Evolutionary conservation across 495 filamentous ascomycete species (phyloP).

Genomic region (Aspergillus diversus): DNA sequence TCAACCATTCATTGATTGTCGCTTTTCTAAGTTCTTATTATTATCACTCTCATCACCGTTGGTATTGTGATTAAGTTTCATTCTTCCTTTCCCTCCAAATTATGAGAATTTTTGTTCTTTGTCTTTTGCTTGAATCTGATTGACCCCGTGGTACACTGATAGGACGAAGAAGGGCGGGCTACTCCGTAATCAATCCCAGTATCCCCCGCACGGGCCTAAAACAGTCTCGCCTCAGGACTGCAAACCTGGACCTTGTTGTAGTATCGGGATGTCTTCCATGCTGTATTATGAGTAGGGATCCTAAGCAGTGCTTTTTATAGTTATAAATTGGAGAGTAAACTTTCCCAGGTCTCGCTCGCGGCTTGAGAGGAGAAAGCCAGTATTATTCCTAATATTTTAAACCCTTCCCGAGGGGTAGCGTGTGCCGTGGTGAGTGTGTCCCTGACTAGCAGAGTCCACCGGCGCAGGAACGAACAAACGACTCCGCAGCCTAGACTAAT

Average conservation of each 20-base stretch:
- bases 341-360: too few species aligned
- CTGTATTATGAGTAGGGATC: too few species aligned
- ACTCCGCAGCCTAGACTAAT: slow-evolving; percentile 22
- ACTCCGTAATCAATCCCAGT: not conserved
- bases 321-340: too few species aligned
- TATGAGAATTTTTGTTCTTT: not conserved
- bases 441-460: slow-evolving; percentile 25
- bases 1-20: not conserved
- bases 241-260: not conserved
- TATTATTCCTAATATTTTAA: not conserved
- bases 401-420: not conserved
- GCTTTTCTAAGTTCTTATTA: not conserved
- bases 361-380: too few species aligned
- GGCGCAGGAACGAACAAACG: slow-evolving; percentile 28
- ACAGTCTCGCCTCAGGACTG: not conserved
- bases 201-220: not conserved
- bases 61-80: not conserved
- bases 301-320: too few species aligned
- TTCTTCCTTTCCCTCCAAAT: not conserved
- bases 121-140: not conserved
- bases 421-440: slow-evolving; percentile 8
- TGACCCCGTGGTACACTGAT: not conserved
- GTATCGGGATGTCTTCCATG: not conserved
- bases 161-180: not conserved
- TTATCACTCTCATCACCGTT: not conserved